Base-by-base conservation (phyloP, 306 rosid genomes). In the Quercus ilex region DNA sequence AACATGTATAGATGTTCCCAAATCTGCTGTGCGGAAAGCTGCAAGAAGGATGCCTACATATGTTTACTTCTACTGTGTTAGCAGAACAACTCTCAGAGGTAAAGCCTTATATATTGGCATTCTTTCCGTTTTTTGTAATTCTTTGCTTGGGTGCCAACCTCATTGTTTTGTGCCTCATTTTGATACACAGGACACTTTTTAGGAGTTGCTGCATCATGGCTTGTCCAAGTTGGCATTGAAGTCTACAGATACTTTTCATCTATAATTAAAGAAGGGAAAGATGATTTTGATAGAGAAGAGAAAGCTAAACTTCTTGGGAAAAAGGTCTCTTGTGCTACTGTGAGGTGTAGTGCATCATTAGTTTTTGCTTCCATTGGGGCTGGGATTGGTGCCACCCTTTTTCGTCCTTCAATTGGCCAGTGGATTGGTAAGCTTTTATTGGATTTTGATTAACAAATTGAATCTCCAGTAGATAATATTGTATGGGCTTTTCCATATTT, bases 81-180 rank as follows among this genome's bases (percentile, higher is more conserved):
- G 82, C 92, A 90, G 52, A 89, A 84, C 94, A 57, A 95, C 98
- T 60, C 77, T 91, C 80, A 80, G 99, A 89, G 99, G 99, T 91
- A 1, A 71, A 83, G 59, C 11, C 55, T 55, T 73, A 21, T 21
- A 25, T 58, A 21, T 33, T 49, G 15, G 49, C 56, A 6, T 58
- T 11, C 67, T 43, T 1, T 10, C 21, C 13, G 18, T 7, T 76
- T 21, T 0, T 58, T 43, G 30, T 55, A 26, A 73, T 30, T 19
- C 62, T 64, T 78, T 73, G 74, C 62, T 80, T 68, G 71, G 65
- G 53, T 55, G 71, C 30, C 69, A 28, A 69, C 51, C 75, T 78
- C 68, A 84, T 75, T 76, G 38, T 77, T 4, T 59, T 67, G 51
- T 74, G 82, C 12, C 59, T 23, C 67, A 73, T 81, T 58, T 78